A percentile compares a stretch with the other conserved stretches of the same genome.
Evolutionary conservation across 1,139 yeast genomes (phyloP).

Genomic region (Sugiyamaella japonica): DNA sequence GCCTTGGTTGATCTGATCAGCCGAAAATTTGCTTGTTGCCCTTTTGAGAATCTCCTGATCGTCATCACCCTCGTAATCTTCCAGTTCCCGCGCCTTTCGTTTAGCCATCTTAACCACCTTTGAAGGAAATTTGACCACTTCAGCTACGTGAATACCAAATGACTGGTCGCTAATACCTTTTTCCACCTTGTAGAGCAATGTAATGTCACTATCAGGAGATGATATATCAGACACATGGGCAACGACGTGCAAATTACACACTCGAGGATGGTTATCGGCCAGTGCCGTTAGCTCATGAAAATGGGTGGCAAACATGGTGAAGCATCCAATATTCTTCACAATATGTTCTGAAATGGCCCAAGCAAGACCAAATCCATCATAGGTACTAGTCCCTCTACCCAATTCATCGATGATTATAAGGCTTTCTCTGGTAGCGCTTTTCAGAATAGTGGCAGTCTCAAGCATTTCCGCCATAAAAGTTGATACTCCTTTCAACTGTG

Average conservation of each 20-base stretch:
- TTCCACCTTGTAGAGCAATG: slow-evolving; percentile 85
- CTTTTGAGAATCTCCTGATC: slow-evolving; percentile 32
- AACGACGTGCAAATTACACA: slow-evolving; percentile 85
- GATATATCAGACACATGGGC: slow-evolving; percentile 61
- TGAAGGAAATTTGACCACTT: slow-evolving; percentile 84
- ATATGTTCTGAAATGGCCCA: slow-evolving; percentile 93
- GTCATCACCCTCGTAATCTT: slow-evolving; percentile 56
- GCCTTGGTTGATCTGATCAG: slow-evolving; percentile 52
- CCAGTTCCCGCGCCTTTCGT: slow-evolving; percentile 85
- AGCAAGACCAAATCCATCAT: slow-evolving; percentile 97
- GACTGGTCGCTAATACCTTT: slow-evolving; percentile 93
- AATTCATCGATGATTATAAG: slow-evolving; percentile 90
- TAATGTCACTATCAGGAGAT: slow-evolving; percentile 47
- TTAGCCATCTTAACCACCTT: slow-evolving; percentile 94
- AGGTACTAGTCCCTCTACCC: slow-evolving; percentile 95
- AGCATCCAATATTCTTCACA: slow-evolving; percentile 67
- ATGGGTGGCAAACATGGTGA: slow-evolving; percentile 92
- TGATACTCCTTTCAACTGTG: slow-evolving; percentile 93
- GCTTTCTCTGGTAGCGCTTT: slow-evolving; percentile 80
- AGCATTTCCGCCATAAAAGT: slow-evolving; percentile 99
- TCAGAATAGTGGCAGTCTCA: slow-evolving; percentile 88
- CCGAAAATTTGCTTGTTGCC: slow-evolving; percentile 47
- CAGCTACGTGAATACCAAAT: slow-evolving; percentile 97
- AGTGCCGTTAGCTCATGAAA: slow-evolving; percentile 91
- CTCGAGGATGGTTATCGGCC: slow-evolving; percentile 60